Base-by-base conservation (phyloP, 2,329 filamentous ascomycete species). In the Fusarium circinatum region DNA sequence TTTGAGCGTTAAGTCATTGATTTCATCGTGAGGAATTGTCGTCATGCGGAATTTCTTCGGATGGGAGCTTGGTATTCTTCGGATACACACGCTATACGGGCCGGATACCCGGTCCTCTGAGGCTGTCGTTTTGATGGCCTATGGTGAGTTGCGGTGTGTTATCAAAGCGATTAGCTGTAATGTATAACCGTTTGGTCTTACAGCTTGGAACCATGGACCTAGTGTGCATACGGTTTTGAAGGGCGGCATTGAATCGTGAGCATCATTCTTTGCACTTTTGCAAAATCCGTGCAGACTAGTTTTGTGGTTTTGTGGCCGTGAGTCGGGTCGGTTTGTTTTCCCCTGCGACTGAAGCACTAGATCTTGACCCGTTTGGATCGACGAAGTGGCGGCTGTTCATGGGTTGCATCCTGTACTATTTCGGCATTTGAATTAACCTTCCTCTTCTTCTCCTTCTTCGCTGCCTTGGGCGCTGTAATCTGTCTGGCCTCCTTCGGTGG, bases 11-110 rank as follows among this genome's bases (percentile, higher is more conserved):
- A 36, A 55, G 30, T 28, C 65, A 49, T 74, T 62, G 68, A 49
- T 59, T 57, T 65, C 55, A 51, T 64, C 30, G 41, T 28, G 22
- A 54, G 56, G 30, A 49, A 54, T 66, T 52, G 42, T 58, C 62
- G 62, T 69, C 39, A 52, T 32, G 39, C 76, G 76, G 76, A 58
- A 70, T 70, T 78, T 78, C 76, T 59, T 78, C 76, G 76, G 76
- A 59, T 67, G 56, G 36, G 41, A 55, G 41, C 45, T 65, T 76
- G 70, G 48, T 73, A 75, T 75, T 70, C 68, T 71, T 77, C 74
- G 76, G 76, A 62, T 68, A 60, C 60, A 68, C 55, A 63, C 76
- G 76, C 76, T 62, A 65, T 73, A 48, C 74, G 76, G 76, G 57
- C 76, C 76, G 76, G 24, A 32, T 32, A 77, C 48, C 76, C 76